Base-by-base conservation (phyloP, 2,329 filamentous ascomycete species). In the Beauveria pseudobassiana region DNA sequence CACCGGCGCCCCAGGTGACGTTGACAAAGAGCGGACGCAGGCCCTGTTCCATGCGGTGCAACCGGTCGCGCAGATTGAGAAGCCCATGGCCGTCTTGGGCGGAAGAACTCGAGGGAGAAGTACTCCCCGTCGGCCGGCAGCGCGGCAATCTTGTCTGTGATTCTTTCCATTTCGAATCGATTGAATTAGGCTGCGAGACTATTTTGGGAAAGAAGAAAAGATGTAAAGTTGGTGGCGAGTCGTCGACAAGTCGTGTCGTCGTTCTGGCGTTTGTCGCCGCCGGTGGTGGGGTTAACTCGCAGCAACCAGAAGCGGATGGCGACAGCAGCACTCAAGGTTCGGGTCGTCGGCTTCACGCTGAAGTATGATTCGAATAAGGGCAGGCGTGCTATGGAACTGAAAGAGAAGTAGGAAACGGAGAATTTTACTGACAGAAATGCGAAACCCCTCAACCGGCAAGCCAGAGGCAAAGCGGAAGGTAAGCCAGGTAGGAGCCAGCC, bases 81-180 rank as follows among this genome's bases (percentile, higher is more conserved):
- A 96, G 66, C 95, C 95, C 87, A 96, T 96, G 64, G 88, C 83
- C 52, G 95, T 99, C 80, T 98, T 99, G 65, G 95, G 95, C 67
- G 95, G 79, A 99, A 99, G 85, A 99, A 99, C 78, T 99, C 95
- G 76, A 98, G 88, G 53, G 95, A 98, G 77, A 96, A 96, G 80
- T 95, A 98, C 73, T 84, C 87, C 66, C 85, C 84, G 75, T 90
- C 86, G 66, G 88, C 84, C 74, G 91, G 90, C 78, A 99, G 79
- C 64, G 91, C 90, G 77, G 90, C 90, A 72, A 98, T 93, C 82
- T 96, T 96, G 81, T 96, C 89, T 65, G 91, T 96, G 73, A 97
- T 93, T 77, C 90, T 95, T 78, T 92, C 88, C 87, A 91, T 91
- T 16, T 50, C 38, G 38, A 42, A 16, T 61, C 50, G 52, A 30